Evolutionary conservation across 495 filamentous ascomycete genomes (phyloP), one percentile per base, ranked within the genome.

Genomic region (Tuber indicum): DNA sequence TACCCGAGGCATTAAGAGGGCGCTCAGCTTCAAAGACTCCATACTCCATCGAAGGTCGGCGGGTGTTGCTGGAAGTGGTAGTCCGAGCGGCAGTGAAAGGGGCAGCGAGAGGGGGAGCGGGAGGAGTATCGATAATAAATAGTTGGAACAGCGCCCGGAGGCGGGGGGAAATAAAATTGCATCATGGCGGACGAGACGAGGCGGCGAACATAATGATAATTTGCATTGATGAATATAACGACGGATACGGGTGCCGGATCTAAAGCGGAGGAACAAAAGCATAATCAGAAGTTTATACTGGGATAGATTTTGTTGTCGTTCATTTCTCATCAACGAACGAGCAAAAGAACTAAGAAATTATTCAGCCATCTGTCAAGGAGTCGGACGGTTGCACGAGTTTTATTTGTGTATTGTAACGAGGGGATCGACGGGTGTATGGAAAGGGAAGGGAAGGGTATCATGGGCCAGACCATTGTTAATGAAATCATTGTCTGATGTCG

Each of bases 21-120:
- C 81, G 10, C 32, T 83, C n/a, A 78, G 81, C 41, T 78, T 79
- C 80, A 83, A 82, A 69, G 73, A 74, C n/a, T 44, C 62, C 10
- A 70, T 80, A 19, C 71, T 82, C 42, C 80, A 82, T 49, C 76
- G 72, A 23, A 32, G 81, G 47, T 74, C 73, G 19, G n/a, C 73
- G 21, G 80, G 77, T 39, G 71, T 43, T 41, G 79, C 42, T 49
- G 76, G 78, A 6, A 73, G 77, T 32, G 79, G 78, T 10, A 76
- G 66, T 45, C 49, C 72, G 41, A 72, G 32, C 36, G 21, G 52
- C 2, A 74, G 75, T 70, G 78, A 74, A 23, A 78, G 77, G 36
- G 71, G 70, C n/a, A 72, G 32, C 42, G 69, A 66, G 19, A 43
- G 77, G 12, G 76, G 76, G 1, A 49, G 39, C 26, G 70, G 66